phyloP scores from a whole-genome alignment of 176 grass and related monocot species.

The Cenchrus fungigraminus region DNA sequence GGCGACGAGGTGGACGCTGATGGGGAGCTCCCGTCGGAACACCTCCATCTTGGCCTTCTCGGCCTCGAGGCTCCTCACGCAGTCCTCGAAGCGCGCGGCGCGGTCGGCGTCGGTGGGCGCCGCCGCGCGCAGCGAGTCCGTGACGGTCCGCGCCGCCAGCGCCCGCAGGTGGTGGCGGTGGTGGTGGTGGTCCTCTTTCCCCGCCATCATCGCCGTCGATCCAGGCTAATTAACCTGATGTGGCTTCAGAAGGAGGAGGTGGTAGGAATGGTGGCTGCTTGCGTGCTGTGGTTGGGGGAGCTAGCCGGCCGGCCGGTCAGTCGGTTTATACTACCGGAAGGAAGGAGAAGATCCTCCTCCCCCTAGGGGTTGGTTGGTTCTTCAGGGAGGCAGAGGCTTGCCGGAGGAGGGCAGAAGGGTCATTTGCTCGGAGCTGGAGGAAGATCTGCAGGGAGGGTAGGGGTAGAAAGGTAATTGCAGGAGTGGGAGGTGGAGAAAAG shows the following conservation, averaged over 20 bases:
- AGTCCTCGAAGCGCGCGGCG: constrained; percentile 64
- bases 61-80: constrained; percentile 63
- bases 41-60: constrained; percentile 94
- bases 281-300: background rate
- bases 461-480: constrained; percentile 43
- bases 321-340: constrained; percentile 51
- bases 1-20: constrained; percentile 75
- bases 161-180: constrained; percentile 27
- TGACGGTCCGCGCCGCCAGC: constrained; percentile 43
- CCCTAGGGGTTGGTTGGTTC: no score
- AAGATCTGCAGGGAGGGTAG: background rate
- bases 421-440: background rate
- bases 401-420: constrained; percentile 21
- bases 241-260: no score
- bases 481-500: constrained; percentile 40
- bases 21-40: constrained; percentile 84
- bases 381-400: no score
- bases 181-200: background rate
- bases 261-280: background rate
- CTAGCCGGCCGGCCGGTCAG: background rate
- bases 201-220: constrained; percentile 23
- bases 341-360: background rate
- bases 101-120: constrained; percentile 26
- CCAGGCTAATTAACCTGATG: background rate
- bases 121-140: constrained; percentile 50